Percentiles rank a stretch among this genome's conserved stretches.
Evolutionary conservation across 352 stramenopile species (phyloP).

Genomic region (Phytophthora citrophthora): DNA sequence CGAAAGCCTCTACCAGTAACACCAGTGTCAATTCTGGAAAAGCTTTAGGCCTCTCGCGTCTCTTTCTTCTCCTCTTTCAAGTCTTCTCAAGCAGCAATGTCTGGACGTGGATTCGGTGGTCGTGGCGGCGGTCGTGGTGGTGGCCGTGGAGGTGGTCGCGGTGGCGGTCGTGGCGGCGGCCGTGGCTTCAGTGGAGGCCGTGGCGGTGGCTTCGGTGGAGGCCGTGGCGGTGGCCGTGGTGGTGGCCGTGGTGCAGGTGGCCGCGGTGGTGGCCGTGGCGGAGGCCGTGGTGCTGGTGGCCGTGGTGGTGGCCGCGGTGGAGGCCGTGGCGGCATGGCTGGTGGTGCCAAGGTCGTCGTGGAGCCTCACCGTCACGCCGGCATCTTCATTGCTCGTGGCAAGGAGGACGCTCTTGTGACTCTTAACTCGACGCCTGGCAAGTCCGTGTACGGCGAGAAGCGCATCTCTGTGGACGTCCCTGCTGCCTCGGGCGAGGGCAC

Average conservation of each 20-base stretch:
- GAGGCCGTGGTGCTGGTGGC: slow-evolving; percentile 49
- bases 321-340: slow-evolving; percentile 92
- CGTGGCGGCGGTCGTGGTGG: slow-evolving; percentile 60
- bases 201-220: slow-evolving; percentile 50
- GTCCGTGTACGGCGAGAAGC: slow-evolving; percentile 99
- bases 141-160: slow-evolving; percentile 57
- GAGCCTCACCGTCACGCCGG: slow-evolving; percentile 98
- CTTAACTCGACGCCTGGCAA: slow-evolving; percentile 99
- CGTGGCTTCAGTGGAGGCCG: slow-evolving; percentile 60
- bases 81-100: slow-evolving; percentile 36
- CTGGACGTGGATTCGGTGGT: slow-evolving; percentile 64
- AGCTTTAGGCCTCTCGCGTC: slow-evolving; percentile 15
- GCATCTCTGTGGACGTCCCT: slow-evolving; percentile 97
- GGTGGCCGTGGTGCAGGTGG: slow-evolving; percentile 62
- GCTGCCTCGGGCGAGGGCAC: slow-evolving; percentile 88
- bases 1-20: not conserved
- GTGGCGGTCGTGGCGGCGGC: slow-evolving; percentile 63
- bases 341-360: slow-evolving; percentile 96
- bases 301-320: slow-evolving; percentile 53
- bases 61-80: slow-evolving; percentile 17
- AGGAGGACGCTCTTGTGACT: slow-evolving; percentile 99
- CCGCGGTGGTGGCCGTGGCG: slow-evolving; percentile 42
- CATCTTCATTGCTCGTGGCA: slow-evolving; percentile 98
- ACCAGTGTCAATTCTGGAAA: slow-evolving; percentile 31
- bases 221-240: slow-evolving; percentile 48